A percentile compares a stretch with the other conserved stretches of the same genome.
These are phyloP conservation scores for Yueomyces sp. DNA, from an alignment of 1,139 yeast species.

Conservation along the genomic window DNA sequence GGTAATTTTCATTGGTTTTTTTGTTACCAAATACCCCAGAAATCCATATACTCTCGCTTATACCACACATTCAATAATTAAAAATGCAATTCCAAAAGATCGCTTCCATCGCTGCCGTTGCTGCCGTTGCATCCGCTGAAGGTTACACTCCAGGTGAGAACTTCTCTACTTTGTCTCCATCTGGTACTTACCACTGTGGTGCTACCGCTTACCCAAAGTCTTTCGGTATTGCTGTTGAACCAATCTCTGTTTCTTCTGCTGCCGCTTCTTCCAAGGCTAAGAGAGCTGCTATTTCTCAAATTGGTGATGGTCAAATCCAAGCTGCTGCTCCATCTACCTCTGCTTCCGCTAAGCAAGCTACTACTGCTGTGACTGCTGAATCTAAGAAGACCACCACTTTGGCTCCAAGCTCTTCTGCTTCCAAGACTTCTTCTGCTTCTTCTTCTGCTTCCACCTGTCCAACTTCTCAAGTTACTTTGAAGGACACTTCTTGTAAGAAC, in stretches of 20 bases:
- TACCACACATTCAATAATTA: not conserved
- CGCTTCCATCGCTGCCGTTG: slow-evolving; percentile 16
- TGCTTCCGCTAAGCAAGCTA: slow-evolving; percentile 6
- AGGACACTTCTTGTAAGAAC: slow-evolving; percentile 32
- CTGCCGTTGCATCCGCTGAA: slow-evolving; percentile 33
- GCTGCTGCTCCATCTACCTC: slow-evolving; percentile 11
- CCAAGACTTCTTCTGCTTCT: slow-evolving; percentile 4
- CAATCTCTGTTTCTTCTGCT: slow-evolving; percentile 4
- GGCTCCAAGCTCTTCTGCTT: slow-evolving; percentile 1
- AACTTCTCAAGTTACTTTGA: slow-evolving; percentile 10
- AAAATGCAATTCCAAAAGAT: slow-evolving; percentile 25
- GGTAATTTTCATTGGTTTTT: no score
- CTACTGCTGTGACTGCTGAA: slow-evolving; percentile 27
- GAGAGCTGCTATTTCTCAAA: slow-evolving; percentile 3
- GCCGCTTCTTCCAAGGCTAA: slow-evolving; percentile 1
- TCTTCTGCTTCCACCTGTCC: slow-evolving; percentile 28
- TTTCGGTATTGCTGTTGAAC: slow-evolving; percentile 10
- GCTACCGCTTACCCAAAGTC: slow-evolving; percentile 26
- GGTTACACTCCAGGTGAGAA: slow-evolving; percentile 49
- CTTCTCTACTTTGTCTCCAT: slow-evolving; percentile 62
- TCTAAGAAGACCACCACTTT: not conserved
- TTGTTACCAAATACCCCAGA: no score
- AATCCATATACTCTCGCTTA: not conserved
- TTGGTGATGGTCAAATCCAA: slow-evolving; percentile 7
- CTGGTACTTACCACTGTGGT: slow-evolving; percentile 44